Evolutionary conservation across 257 asterid species (phyloP), one percentile per base, ranked within the genome.

Genomic region (Solanum clarkiae): DNA sequence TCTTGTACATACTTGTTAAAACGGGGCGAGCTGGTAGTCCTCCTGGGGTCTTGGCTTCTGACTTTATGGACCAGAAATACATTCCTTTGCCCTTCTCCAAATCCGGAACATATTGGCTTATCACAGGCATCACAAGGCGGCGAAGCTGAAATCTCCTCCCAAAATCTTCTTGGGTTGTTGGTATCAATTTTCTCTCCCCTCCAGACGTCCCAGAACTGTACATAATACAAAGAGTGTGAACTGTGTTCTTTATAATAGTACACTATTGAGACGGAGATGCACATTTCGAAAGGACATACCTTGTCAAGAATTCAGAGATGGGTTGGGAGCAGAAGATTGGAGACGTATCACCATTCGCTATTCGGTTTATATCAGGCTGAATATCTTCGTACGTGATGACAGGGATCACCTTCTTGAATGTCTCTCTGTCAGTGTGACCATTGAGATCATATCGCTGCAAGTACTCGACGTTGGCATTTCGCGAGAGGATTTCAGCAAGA

Each of bases 251-350:
- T 47, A 74, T 74, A n/a, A 13, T 14, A 14, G n/a, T 14, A 74
- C 42, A 22, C 42, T 8, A 7, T 7, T n/a, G 60, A 47, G 81
- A 45, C 1, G 14, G 81, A 8, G n/a, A 72, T 72, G 56, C 11
- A 71, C 17, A 11, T 20, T 5, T 20, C 17, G 6, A 7, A 45
- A 12, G 2, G 42, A 13, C 59, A 14, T 49, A 89, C 89, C 92
- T 89, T 7, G 90, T 89, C 79, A 87, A 83, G 86, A 89, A 89
- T 85, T 89, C 92, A 53, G 92, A 86, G 74, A 87, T 89, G 89
- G 90, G 86, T 40, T 86, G 84, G 2, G 88, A 87, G 86, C 90
- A 82, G 55, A 87, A 84, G 86, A 89, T 89, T 22, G 80, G 84
- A 63, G 92, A 86, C 5, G 82, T 70, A 84, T 89, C 90, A 15